phyloP scores from a whole-genome alignment of 2,329 filamentous ascomycete species.

The Helotiales sp. region DNA sequence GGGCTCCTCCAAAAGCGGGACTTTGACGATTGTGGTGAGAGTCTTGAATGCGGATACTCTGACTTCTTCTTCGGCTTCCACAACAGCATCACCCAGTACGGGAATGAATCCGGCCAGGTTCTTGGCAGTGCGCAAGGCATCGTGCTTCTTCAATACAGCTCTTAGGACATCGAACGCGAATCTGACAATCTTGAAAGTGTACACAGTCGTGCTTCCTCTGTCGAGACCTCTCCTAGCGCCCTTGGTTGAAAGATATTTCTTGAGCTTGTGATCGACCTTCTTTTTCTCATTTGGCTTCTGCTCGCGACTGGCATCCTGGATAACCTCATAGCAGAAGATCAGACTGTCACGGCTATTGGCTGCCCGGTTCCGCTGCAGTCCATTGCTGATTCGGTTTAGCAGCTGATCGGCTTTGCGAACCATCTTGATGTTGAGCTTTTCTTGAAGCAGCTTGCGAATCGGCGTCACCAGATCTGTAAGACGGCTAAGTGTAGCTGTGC shows the following conservation, averaged over 20 bases:
- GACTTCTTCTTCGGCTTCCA: slow-evolving; percentile 88
- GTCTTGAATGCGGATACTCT: slow-evolving; percentile 86
- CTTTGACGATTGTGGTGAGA: slow-evolving; percentile 82
- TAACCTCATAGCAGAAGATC: slow-evolving; percentile 94
- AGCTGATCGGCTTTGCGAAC: slow-evolving; percentile 91
- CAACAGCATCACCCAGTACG: slow-evolving; percentile 83
- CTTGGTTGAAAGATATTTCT: slow-evolving; percentile 80
- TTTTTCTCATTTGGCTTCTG: slow-evolving; percentile 56
- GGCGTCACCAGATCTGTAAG: slow-evolving; percentile 79
- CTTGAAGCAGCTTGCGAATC: slow-evolving; percentile 76
- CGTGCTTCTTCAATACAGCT: slow-evolving; percentile 83
- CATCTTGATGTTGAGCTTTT: slow-evolving; percentile 83
- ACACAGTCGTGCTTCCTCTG: slow-evolving; percentile 74
- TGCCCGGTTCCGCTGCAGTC: slow-evolving; percentile 80
- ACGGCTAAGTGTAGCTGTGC: slow-evolving; percentile 75
- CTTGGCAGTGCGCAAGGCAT: slow-evolving; percentile 74
- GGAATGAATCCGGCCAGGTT: slow-evolving; percentile 88
- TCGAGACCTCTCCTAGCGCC: slow-evolving; percentile 76
- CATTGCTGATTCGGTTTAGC: slow-evolving; percentile 79
- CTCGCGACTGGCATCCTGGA: slow-evolving; percentile 81
- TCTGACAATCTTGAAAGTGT: slow-evolving; percentile 84
- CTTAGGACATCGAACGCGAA: slow-evolving; percentile 90
- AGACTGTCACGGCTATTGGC: slow-evolving; percentile 81
- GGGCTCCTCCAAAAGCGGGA: slow-evolving; percentile 74
- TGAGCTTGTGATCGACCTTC: slow-evolving; percentile 66